Conservation (phyloP, 352 stramenopile genomes). For the Phytophthora niederhauseri region DNA sequence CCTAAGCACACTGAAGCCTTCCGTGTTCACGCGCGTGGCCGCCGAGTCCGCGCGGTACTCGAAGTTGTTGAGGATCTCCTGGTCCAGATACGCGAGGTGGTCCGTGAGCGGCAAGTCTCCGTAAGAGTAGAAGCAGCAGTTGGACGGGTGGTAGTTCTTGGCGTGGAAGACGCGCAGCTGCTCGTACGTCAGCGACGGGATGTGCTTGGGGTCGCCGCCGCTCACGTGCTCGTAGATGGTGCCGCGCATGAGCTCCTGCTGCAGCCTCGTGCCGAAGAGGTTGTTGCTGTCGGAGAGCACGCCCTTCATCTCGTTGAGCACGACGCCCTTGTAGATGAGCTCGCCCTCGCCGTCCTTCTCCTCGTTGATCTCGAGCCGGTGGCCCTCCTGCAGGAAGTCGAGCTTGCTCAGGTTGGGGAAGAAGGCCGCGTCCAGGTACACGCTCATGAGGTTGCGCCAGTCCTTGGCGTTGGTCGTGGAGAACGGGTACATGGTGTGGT, state of each 20-base stretch:
- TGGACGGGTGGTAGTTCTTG: conserved; percentile 90
- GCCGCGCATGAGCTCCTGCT: conserved; percentile 93
- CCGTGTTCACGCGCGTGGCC: conserved; percentile 48
- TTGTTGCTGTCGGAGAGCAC: conserved; percentile 96
- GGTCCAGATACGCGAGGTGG: conserved; percentile 77
- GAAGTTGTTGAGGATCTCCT: conserved; percentile 75
- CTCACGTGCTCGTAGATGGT: conserved; percentile 87
- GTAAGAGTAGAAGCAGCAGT: conserved; percentile 91
- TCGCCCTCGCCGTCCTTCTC: conserved; percentile 42
- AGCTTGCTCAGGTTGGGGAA: conserved; percentile 90
- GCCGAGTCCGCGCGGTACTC: conserved; percentile 58
- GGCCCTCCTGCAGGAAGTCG: conserved; percentile 85
- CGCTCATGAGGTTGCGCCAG: conserved; percentile 97
- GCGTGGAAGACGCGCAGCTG: conserved; percentile 81
- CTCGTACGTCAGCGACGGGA: conserved; percentile 79
- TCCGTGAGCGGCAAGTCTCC: conserved; percentile 83
- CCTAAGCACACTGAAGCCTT: conserved; percentile 52
- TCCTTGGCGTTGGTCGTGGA: conserved; percentile 97
- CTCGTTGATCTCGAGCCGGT: conserved; percentile 66
- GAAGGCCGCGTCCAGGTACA: conserved; percentile 98
- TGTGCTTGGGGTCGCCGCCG: conserved; percentile 70
- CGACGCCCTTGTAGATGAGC: conserved; percentile 92
- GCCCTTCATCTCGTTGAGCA: conserved; percentile 99
- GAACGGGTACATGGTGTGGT: conserved; percentile 99
- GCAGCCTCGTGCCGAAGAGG: conserved; percentile 90